Base-by-base conservation (phyloP, 2,329 filamentous ascomycete genomes). In the Penicillium fuscoglaucum region DNA sequence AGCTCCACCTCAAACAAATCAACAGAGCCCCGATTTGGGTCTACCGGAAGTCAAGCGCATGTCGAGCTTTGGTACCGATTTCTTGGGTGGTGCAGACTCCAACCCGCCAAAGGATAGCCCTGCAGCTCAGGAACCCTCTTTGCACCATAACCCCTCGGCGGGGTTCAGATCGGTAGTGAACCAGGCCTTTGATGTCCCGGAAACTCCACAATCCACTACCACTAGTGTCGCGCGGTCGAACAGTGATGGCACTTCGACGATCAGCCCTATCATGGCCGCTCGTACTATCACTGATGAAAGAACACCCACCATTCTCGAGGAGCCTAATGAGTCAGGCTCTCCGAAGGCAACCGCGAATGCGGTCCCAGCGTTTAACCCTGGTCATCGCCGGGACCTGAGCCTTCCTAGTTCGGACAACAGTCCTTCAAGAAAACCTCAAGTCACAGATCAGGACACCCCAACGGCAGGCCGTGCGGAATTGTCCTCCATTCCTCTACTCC, bases 251-350 rank as follows among this genome's bases (percentile, higher is more conserved):
- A 88, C 86, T 9, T 80, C 82, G 49, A 79, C 79, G 29, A 85
- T 89, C 61, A 88, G 86, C 67, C 87, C 87, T 1, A 89, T 89
- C 54, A 87, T 89, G 71, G 65, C 73, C 45, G 63, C 62, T 53
- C 77, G 77, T 39, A 77, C 77, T 41, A 40, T 68, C 67, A 63
- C 72, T 57, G 62, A 77, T 61, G 63, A 74, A 62, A 71, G 75
- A 48, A 83, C 84, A 4, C 81, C 83, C 41, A 80, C 80, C 1
- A 86, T 87, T 62, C 76, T 77, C 28, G 84, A 87, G 68, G 82
- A 85, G 61, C 74, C 79, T 43, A 70, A 58, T 69, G 76, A 75
- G 68, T 58, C 66, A 49, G 51, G 59, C 26, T 57, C 73, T 52
- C 61, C 71, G 31, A 52, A 46, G 31, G 56, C 52, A 37, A 53